These are phyloP conservation scores for Musa troglodytarum DNA, from an alignment of 176 grass and related monocot species.

Conservation along the genomic window DNA sequence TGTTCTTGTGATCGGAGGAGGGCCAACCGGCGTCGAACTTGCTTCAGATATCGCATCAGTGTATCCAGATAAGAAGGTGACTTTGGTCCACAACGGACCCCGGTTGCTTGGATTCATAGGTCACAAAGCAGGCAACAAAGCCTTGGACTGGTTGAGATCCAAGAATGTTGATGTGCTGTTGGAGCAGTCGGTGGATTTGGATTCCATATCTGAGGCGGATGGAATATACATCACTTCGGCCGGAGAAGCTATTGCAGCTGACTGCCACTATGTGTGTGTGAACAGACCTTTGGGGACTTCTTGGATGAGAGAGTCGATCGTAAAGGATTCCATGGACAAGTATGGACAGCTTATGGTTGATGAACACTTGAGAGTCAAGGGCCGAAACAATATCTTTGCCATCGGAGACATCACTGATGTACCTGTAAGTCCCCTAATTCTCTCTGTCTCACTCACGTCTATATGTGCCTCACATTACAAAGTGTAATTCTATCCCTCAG, in stretches of 20 bases:
- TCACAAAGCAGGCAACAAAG: conserved; percentile 35
- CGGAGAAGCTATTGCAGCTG: conserved; percentile 41
- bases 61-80: conserved; percentile 47
- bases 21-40: conserved; percentile 58
- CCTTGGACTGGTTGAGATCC: conserved; percentile 54
- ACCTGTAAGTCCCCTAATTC: neutral
- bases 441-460: neutral
- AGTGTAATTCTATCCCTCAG: no score
- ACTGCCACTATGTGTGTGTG: conserved; percentile 43
- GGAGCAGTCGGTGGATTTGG: conserved; percentile 45
- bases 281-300: conserved; percentile 29
- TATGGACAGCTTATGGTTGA: conserved; percentile 30
- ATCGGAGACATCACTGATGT: conserved; percentile 51
- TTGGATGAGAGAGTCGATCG: conserved; percentile 34
- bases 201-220: neutral
- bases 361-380: conserved; percentile 37
- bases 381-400: conserved; percentile 48
- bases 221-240: conserved; percentile 42
- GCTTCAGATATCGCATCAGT: conserved; percentile 45
- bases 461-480: no score
- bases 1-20: conserved; percentile 51
- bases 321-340: conserved; percentile 23
- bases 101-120: conserved; percentile 47
- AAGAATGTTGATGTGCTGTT: conserved; percentile 58
- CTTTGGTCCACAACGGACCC: conserved; percentile 43